Evolutionary conservation across 202 grass and related monocot species (phyloP).

Genomic region (Zizania palustris): DNA sequence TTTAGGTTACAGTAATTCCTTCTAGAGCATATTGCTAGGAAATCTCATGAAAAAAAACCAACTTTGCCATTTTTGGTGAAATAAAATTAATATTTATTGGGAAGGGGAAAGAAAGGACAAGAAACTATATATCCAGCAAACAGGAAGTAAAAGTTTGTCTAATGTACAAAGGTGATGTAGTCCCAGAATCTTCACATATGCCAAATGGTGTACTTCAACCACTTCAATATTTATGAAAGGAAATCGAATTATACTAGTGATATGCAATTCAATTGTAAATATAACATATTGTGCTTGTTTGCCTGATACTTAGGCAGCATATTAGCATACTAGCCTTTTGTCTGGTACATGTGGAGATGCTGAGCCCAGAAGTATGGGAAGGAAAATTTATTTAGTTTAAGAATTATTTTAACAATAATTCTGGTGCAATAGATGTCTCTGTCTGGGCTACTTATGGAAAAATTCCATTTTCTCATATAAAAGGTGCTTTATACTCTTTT

Average conservation of each 20-base stretch:
- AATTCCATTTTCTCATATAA: constrained; percentile 21
- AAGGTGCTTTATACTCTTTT: constrained; percentile 31
- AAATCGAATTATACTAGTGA: constrained; percentile 18
- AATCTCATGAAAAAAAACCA: not conserved
- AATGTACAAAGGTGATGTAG: no score
- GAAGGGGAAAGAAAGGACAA: not conserved
- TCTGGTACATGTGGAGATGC: constrained; percentile 26
- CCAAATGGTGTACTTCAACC: not conserved
- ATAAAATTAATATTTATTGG: constrained; percentile 4
- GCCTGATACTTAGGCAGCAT: constrained; percentile 12
- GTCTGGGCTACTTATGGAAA: not conserved
- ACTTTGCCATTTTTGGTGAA: not conserved
- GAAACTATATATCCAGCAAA: not conserved
- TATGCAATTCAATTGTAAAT: not conserved
- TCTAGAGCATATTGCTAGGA: not conserved
- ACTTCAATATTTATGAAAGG: constrained; percentile 7
- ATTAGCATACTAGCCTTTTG: constrained; percentile 8
- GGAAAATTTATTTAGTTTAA: not conserved
- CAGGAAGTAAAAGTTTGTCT: not conserved
- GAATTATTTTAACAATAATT: not conserved
- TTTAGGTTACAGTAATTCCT: not conserved
- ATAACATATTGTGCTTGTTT: constrained; percentile 8
- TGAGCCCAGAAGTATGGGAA: constrained; percentile 9
- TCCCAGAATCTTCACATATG: no score
- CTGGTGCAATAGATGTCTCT: constrained; percentile 28